These are phyloP conservation scores for Gloeophyllum trabeum DNA, from an alignment of 768 basidiomycete species.

Conservation along the genomic window DNA sequence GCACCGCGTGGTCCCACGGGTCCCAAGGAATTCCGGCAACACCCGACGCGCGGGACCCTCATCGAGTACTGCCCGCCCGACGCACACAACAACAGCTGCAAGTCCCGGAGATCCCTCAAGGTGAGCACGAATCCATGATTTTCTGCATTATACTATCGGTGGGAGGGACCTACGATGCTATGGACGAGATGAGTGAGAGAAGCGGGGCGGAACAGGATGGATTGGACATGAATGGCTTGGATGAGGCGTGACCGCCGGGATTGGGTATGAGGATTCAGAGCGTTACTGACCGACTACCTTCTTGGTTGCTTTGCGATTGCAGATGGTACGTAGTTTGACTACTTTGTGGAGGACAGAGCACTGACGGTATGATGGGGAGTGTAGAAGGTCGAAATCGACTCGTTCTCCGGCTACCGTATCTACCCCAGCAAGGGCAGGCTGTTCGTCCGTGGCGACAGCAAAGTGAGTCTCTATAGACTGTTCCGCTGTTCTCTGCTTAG, in stretches of 20 bases:
- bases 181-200: too few relatives aligned
- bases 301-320: neutral
- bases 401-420: constrained; percentile 94
- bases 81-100: too few relatives aligned
- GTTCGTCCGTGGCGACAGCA: constrained; percentile 93
- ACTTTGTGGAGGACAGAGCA: neutral
- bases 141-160: constrained; percentile 6
- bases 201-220: constrained; percentile 3
- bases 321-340: constrained; percentile 12
- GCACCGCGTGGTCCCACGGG: too few relatives aligned
- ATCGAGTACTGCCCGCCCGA: too few relatives aligned
- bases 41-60: too few relatives aligned
- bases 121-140: constrained; percentile 33
- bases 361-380: constrained; percentile 19
- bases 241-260: constrained; percentile 20
- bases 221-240: constrained; percentile 31
- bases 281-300: constrained; percentile 5
- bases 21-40: too few relatives aligned
- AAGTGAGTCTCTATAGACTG: constrained; percentile 40
- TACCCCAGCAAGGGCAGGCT: constrained; percentile 97
- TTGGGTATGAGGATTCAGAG: constrained; percentile 7
- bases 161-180: constrained; percentile 5
- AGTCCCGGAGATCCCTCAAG: constrained; percentile 38
- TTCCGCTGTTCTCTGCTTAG: neutral
- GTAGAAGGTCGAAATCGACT: constrained; percentile 97